Conservation (phyloP, 2,329 filamentous ascomycete genomes). For the Colletotrichum cereale region DNA sequence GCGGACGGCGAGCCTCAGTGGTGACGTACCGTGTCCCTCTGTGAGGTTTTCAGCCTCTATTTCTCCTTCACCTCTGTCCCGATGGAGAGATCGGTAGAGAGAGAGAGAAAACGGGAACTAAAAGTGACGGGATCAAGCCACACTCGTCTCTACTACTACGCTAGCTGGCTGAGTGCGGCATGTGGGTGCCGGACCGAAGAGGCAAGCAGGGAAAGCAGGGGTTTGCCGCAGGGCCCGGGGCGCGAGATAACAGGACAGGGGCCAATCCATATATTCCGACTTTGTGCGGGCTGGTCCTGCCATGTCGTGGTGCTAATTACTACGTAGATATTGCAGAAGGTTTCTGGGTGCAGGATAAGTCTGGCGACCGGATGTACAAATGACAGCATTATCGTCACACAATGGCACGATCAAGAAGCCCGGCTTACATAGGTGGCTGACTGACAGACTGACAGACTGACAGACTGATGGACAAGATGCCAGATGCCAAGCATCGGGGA, state of each 20-base stretch:
- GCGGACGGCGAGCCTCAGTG: neutral
- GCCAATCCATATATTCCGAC: conserved; percentile 28
- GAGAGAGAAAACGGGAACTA: neutral
- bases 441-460: neutral
- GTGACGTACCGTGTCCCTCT: neutral
- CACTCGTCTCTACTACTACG: neutral
- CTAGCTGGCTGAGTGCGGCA: conserved; percentile 16
- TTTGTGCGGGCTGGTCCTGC: conserved; percentile 23
- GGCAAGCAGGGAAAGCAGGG: conserved; percentile 24
- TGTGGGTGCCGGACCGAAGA: conserved; percentile 34
- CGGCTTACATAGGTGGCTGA: neutral
- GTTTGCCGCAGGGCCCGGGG: conserved; percentile 1
- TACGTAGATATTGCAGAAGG: neutral
- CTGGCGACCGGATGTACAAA: neutral
- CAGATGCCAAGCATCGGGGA: neutral
- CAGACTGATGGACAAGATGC: neutral
- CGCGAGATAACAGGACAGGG: conserved; percentile 23
- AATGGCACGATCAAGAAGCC: neutral
- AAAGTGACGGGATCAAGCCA: conserved; percentile 16
- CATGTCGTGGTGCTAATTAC: conserved; percentile 3
- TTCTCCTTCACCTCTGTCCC: neutral
- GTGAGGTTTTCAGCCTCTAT: neutral
- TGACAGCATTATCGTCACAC: neutral
- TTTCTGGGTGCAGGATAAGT: neutral
- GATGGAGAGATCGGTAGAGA: neutral